Conservation (phyloP, 23 red algal species). For the Gracilaria caudata region DNA sequence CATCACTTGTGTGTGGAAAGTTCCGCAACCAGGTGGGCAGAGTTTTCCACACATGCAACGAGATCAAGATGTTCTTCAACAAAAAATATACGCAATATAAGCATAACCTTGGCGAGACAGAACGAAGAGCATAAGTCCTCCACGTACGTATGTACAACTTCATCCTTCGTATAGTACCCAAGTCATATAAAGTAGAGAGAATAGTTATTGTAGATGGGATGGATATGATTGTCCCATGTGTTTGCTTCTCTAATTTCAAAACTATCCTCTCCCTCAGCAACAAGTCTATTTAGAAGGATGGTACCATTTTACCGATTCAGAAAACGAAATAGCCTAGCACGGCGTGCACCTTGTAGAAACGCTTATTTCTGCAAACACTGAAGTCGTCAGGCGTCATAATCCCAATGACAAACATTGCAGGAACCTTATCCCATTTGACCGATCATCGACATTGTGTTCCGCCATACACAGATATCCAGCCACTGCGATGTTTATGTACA, state of each 20-base stretch:
- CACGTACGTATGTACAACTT: constrained; percentile 68
- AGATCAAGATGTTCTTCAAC: constrained; percentile 44
- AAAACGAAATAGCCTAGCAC: constrained; percentile 81
- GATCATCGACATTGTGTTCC: constrained; percentile 74
- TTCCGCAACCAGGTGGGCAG: constrained; percentile 2
- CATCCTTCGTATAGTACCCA: constrained; percentile 58
- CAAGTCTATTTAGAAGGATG: constrained; percentile 66
- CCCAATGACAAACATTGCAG: constrained; percentile 59
- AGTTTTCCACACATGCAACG: constrained; percentile 58
- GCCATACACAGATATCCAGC: constrained; percentile 64
- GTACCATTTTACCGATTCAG: constrained; percentile 75
- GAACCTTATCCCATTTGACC: constrained; percentile 69
- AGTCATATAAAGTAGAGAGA: constrained; percentile 39
- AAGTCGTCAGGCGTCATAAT: constrained; percentile 69
- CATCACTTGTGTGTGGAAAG: constrained; percentile 33
- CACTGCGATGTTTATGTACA: constrained; percentile 85
- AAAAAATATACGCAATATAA: constrained; percentile 19
- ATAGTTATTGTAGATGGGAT: constrained; percentile 41
- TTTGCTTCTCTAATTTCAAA: constrained; percentile 66
- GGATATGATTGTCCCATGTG: constrained; percentile 44
- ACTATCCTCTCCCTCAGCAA: constrained; percentile 77
- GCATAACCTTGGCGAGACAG: constrained; percentile 29
- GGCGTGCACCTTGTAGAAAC: constrained; percentile 50
- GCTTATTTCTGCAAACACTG: constrained; percentile 62
- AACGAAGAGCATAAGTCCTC: constrained; percentile 60